A percentile compares a stretch with the other conserved stretches of the same genome.
phyloP scores from a whole-genome alignment of 306 rosid genomes.

The Ormosia semicastrata region DNA sequence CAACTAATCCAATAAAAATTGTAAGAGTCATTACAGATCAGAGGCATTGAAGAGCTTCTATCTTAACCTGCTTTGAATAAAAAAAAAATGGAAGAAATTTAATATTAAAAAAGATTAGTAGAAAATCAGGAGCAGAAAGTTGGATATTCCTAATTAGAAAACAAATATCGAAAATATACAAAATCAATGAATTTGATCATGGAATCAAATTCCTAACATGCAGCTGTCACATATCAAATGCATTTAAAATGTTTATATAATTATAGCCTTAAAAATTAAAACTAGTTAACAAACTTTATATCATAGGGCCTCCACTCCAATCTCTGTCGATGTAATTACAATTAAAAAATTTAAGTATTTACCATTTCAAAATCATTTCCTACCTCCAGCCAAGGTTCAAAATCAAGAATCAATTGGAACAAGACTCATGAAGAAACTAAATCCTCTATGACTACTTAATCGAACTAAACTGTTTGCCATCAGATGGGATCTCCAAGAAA shows the following conservation, averaged over 20 bases:
- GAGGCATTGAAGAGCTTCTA: neutral
- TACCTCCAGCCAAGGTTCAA: neutral
- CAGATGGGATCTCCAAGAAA: conserved; percentile 30
- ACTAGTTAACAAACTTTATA: neutral
- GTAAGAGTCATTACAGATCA: neutral
- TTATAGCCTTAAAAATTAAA: neutral
- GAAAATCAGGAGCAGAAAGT: neutral
- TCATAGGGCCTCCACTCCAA: neutral
- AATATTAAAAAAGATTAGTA: neutral
- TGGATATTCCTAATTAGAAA: neutral
- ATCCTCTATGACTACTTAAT: neutral
- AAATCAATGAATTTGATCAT: neutral
- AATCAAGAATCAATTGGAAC: neutral
- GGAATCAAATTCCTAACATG: neutral
- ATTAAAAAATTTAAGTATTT: neutral
- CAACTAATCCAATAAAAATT: neutral
- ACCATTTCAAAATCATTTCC: neutral
- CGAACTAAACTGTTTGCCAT: conserved; percentile 21
- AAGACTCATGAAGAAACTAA: neutral
- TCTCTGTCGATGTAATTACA: neutral
- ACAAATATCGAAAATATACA: neutral
- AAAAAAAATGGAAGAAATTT: neutral
- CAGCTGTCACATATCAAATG: neutral
- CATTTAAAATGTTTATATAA: neutral
- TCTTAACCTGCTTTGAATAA: neutral